These are phyloP conservation scores for Amphirosellinia nigrospora DNA, from an alignment of 495 filamentous ascomycete genomes.

Conservation along the genomic window DNA sequence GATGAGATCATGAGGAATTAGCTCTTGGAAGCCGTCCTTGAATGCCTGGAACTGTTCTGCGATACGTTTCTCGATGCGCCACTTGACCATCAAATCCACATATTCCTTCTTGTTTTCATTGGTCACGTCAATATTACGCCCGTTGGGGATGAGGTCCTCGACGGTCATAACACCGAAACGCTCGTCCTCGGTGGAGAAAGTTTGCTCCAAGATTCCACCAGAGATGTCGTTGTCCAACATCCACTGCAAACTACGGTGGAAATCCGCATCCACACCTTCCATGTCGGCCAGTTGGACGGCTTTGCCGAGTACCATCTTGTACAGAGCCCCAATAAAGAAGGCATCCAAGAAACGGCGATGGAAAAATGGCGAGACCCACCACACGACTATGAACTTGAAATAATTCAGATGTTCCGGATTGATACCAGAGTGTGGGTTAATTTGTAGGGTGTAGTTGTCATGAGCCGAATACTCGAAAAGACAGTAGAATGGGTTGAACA, in stretches of 20 bases:
- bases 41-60: conserved; percentile 98
- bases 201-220: conserved; percentile 86
- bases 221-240: conserved; percentile 96
- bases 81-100: conserved; percentile 95
- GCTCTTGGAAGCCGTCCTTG: conserved; percentile 94
- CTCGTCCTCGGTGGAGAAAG: conserved; percentile 96
- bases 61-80: conserved; percentile 98
- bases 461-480: conserved; percentile 99
- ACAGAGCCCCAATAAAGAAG: conserved; percentile 99
- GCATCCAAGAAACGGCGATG: conserved; percentile 97
- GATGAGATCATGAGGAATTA: conserved; percentile 94
- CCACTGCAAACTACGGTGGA: conserved; percentile 95
- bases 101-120: conserved; percentile 97
- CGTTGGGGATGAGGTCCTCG: conserved; percentile 90
- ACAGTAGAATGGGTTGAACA: conserved; percentile 99
- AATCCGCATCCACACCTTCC: conserved; percentile 98
- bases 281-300: conserved; percentile 91
- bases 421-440: conserved; percentile 99
- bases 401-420: conserved; percentile 99
- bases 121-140: conserved; percentile 90
- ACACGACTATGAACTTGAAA: conserved; percentile 99
- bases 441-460: conserved; percentile 99
- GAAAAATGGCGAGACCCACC: conserved; percentile 98
- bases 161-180: conserved; percentile 92
- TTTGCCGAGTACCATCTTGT: conserved; percentile 99